Evolutionary conservation across 2,329 filamentous ascomycete species (phyloP), one percentile per base, ranked within the genome.

Genomic region (Scortechinia acanthostroma): DNA sequence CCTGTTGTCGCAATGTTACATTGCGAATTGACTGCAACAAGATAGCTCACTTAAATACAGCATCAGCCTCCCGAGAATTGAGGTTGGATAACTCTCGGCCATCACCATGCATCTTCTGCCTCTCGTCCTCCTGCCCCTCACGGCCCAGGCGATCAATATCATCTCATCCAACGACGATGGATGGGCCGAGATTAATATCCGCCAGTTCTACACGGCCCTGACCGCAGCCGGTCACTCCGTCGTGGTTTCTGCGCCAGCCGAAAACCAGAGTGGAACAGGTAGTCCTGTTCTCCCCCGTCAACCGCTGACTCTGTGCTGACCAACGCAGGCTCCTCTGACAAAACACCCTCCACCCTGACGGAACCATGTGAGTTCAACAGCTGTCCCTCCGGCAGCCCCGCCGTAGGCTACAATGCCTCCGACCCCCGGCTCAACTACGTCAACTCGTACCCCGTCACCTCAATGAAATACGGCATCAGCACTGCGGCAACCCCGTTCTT

Each of bases 161-260:
- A 56, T 88, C 45, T 77, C 83, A 46, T 74, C 74, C 51, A 88
- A 88, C 59, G 83, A 88, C 51, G 84, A 88, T 56, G 83, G 84
- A 23, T 88, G 84, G 84, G 80, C 83, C 3, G 83, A 86, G 63
- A 71, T 72, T 33, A 85, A 87, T 54, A 63, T 83, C 43, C 74
- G 83, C 15, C 69, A 71, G 0, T 65, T 86, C 44, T 76, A 83
- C 60, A 61, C 76, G 44, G 66, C 70, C 13, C 62, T 88, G 33
- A 70, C 62, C 6, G 60, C 60, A 2, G 70, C 74, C 2, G 78
- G 77, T 0, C 74, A 86, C 52, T 66, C 77, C 6, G 77, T 80
- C 5, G 67, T 87, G 6, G 66, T 88, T 4, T 85, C 81, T 1
- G 78, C 69, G 0, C 83, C 84, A 0, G 82, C 83, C 0, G 74